These are phyloP conservation scores for Aureococcus anophagefferens DNA, from an alignment of 108 stramenopile species.

Conservation along the genomic window DNA sequence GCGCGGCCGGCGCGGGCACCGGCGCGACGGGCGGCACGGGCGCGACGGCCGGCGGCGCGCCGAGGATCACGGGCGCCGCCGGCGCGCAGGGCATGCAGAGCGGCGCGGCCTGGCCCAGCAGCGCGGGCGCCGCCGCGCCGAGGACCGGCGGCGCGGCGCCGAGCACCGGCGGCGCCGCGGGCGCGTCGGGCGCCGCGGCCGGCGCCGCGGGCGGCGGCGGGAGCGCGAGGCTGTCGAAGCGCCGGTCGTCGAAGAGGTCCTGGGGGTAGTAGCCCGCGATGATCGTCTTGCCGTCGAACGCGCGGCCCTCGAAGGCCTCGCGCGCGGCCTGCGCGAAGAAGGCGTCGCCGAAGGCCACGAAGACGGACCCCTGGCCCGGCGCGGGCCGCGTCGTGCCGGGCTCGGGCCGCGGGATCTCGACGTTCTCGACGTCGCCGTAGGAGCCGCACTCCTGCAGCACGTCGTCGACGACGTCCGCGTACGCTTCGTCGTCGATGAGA, in stretches of 20 bases:
- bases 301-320: background rate
- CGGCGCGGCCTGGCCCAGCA: too few relatives aligned
- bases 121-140: too few relatives aligned
- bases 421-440: background rate
- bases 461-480: background rate
- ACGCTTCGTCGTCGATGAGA: background rate
- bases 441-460: background rate
- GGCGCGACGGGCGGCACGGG: too few relatives aligned
- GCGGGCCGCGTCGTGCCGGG: background rate
- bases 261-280: background rate
- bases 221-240: background rate
- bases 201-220: background rate
- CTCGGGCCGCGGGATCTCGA: background rate
- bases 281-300: background rate
- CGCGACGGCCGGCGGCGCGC: too few relatives aligned
- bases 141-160: too few relatives aligned
- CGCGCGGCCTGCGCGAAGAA: background rate
- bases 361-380: background rate
- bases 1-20: too few relatives aligned
- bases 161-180: too few relatives aligned
- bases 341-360: background rate
- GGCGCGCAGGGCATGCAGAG: too few relatives aligned
- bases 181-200: too few relatives aligned
- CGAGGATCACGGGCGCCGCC: too few relatives aligned
- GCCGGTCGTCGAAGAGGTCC: background rate